A percentile compares a stretch with the other conserved stretches of the same genome.
These are phyloP conservation scores for Trichosporon inkin DNA, from an alignment of 1,284 basidiomycete genomes.

Conservation along the genomic window DNA sequence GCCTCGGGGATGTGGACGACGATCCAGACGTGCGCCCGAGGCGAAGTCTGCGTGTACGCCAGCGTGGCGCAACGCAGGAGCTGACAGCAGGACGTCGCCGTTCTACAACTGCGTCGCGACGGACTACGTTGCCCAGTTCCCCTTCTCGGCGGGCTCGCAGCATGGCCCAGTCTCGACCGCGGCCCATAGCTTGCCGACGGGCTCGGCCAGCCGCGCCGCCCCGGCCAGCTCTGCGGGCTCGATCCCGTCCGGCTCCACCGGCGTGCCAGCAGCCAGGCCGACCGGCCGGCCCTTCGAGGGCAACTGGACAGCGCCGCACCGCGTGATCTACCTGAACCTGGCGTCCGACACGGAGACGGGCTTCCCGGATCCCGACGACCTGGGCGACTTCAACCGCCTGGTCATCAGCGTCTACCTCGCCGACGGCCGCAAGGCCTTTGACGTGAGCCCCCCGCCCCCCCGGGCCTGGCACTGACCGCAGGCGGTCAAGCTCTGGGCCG, in stretches of 20 bases:
- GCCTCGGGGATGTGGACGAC: background rate
- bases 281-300: background rate
- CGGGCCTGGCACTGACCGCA: background rate
- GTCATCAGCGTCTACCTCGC: conserved; percentile 49
- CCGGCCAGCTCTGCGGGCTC: background rate
- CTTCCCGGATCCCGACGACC: conserved; percentile 6
- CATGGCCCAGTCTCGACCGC: background rate
- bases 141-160: too few species aligned
- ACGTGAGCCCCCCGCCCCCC: background rate
- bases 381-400: conserved; percentile 48
- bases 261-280: background rate
- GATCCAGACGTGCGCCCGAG: background rate
- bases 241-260: too few species aligned
- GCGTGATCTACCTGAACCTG: background rate
- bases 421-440: conserved; percentile 32
- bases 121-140: background rate
- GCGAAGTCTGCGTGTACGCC: background rate
- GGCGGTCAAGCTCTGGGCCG: conserved; percentile 25
- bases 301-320: conserved; percentile 1
- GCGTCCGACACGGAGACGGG: background rate
- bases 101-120: background rate
- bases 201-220: background rate
- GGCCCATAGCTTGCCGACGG: too few species aligned
- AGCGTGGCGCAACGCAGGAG: background rate
- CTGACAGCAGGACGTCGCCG: background rate